Evolutionary conservation across 1,139 yeast species (phyloP), one percentile per base, ranked within the genome.

Genomic region (Hanseniaspora uvarum): DNA sequence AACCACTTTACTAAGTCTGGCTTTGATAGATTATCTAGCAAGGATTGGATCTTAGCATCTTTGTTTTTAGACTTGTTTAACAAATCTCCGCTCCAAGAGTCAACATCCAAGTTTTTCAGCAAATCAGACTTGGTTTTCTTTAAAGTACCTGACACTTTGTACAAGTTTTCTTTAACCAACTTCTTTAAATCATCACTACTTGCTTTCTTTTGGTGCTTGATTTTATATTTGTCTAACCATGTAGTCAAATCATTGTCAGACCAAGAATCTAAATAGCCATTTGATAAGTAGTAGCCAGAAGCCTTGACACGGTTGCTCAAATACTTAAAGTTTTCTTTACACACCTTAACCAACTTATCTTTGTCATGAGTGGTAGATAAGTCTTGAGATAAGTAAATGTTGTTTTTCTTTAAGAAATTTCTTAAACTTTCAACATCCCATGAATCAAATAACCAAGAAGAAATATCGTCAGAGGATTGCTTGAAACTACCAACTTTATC

Each of bases 201-300:
- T 28, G 71, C 63, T 53, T 71, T 56, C n/a, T 41, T 31, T 14
- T 49, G 26, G 60, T 72, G 74, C 21, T 70, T 70, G 56, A 77
- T 65, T 24, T 74, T 73, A 56, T 77, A 68, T 37, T 75, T 68
- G 28, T 69, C 66, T 54, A 78, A 64, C 78, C 85, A 76, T 19
- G 70, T 62, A 58, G 72, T 66, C 58, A 78, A 63, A 47, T 74
- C 76, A 6, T 70, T 67, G 14, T 62, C 61, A 34, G 69, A 65
- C 81, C 83, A 79, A 30, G 69, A 60, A 18, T 70, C 63, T 61
- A 75, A 79, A 48, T 77, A 66, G 72, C 78, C 72, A 51, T 70
- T 72, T 11, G 79, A 76, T n/a, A 80, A 76, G 57, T 77, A 76
- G 46, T 64, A 65, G 11, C 78, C 79, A 39, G 78, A 69, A 5